Conservation (phyloP, 2,329 filamentous ascomycete species). For the Penicillium sp. region DNA sequence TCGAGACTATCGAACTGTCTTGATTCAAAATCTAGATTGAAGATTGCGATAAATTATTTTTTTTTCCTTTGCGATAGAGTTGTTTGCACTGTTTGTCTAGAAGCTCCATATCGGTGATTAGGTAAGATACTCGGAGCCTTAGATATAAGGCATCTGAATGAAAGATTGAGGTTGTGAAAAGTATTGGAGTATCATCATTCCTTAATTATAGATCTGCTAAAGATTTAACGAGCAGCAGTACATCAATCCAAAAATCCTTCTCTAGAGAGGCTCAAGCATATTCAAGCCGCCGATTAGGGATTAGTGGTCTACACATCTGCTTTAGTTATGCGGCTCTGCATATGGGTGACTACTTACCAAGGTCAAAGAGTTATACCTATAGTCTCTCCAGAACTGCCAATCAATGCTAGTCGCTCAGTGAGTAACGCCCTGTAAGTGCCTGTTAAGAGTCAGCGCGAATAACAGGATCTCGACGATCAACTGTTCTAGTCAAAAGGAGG, state of each 20-base stretch:
- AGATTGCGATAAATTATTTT: conserved; percentile 28
- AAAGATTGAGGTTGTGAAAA: background rate
- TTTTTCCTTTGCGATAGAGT: conserved; percentile 24
- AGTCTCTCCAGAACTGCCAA: background rate
- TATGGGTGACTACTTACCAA: background rate
- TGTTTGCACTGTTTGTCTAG: conserved; percentile 23
- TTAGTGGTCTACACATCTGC: no score
- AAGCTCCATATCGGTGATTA: conserved; percentile 3
- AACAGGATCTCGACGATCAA: background rate
- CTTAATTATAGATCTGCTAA: background rate
- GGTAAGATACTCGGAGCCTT: background rate
- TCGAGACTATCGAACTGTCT: conserved; percentile 8
- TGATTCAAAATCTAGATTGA: conserved; percentile 2
- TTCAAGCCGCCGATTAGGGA: background rate
- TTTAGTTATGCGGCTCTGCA: background rate
- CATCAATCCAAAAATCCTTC: no score
- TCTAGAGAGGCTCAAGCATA: background rate
- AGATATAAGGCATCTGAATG: background rate
- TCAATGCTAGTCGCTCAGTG: background rate
- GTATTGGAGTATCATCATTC: background rate
- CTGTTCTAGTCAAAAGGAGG: background rate
- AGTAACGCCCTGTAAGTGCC: background rate
- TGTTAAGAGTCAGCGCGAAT: background rate
- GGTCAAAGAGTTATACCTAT: background rate
- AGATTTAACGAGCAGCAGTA: background rate